Percentiles rank a stretch among this genome's conserved stretches.
phyloP scores from a whole-genome alignment of 176 grass and related monocot species.

The Oryza nivara region DNA sequence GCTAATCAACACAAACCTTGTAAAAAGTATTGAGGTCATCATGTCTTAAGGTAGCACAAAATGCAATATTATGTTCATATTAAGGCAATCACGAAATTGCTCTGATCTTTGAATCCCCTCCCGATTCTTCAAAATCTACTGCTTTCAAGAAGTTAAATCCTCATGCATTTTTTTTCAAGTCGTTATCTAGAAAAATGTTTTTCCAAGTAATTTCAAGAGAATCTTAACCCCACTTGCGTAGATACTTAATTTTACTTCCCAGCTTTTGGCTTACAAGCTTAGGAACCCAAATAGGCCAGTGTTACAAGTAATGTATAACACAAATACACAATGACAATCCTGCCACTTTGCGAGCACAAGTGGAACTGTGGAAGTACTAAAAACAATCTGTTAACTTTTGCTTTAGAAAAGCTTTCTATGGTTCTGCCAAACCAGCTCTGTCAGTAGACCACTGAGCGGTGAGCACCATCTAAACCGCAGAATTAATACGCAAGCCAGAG shows the following conservation, averaged over 20 bases:
- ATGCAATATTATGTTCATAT: background rate
- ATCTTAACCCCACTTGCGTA: background rate
- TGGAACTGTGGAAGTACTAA: constrained; percentile 8
- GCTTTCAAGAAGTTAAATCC: constrained; percentile 1
- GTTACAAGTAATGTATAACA: background rate
- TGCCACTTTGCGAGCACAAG: background rate
- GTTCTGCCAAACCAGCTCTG: background rate
- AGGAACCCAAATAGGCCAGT: constrained; percentile 10
- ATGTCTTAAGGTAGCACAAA: background rate
- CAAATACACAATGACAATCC: background rate
- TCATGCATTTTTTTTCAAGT: background rate
- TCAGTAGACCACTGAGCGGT: background rate
- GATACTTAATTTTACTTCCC: constrained; percentile 7
- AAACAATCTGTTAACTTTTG: background rate
- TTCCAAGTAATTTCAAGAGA: background rate
- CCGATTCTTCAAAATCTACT: background rate
- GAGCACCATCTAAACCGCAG: background rate
- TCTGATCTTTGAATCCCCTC: background rate
- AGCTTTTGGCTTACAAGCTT: constrained; percentile 11
- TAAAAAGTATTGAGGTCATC: constrained; percentile 3
- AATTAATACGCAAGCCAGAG: background rate
- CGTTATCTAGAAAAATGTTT: background rate
- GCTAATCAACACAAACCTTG: background rate
- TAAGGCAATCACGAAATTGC: background rate
- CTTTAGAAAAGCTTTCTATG: background rate